phyloP scores from a whole-genome alignment of 139 green algal genomes.

The Yamagishiella unicocca region DNA sequence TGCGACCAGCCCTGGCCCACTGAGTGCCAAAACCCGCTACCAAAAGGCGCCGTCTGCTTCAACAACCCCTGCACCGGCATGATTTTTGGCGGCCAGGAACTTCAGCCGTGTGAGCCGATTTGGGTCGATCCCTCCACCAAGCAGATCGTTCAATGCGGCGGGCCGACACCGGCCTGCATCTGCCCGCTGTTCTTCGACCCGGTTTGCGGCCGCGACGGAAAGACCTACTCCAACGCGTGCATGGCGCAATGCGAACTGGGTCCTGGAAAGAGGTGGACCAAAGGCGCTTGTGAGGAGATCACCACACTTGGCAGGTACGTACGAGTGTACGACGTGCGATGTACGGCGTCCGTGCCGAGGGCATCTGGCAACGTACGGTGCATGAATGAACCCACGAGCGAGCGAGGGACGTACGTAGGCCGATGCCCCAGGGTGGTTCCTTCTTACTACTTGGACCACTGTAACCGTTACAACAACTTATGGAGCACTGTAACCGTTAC shows the following conservation, averaged over 20 bases:
- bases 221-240: not conserved
- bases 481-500: too few species aligned
- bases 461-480: too few species aligned
- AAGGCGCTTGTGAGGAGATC: not conserved
- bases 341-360: too few species aligned
- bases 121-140: conserved; percentile 10
- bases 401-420: too few species aligned
- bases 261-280: not conserved
- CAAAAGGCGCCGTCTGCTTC: conserved; percentile 11
- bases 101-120: not conserved
- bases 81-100: not conserved
- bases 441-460: too few species aligned
- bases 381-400: too few species aligned
- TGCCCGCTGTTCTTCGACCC: conserved; percentile 53
- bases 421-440: too few species aligned
- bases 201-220: conserved; percentile 6
- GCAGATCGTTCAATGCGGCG: not conserved
- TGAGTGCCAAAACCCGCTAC: not conserved
- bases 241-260: not conserved
- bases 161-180: not conserved
- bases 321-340: too few species aligned
- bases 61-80: conserved; percentile 15
- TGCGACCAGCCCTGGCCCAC: conserved; percentile 28
- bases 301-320: too few species aligned
- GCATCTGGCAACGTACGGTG: too few species aligned